A percentile compares a stretch with the other conserved stretches of the same genome.
These are phyloP conservation scores for Aspergillus vadensis DNA, from an alignment of 2,329 filamentous ascomycete genomes.

Conservation along the genomic window DNA sequence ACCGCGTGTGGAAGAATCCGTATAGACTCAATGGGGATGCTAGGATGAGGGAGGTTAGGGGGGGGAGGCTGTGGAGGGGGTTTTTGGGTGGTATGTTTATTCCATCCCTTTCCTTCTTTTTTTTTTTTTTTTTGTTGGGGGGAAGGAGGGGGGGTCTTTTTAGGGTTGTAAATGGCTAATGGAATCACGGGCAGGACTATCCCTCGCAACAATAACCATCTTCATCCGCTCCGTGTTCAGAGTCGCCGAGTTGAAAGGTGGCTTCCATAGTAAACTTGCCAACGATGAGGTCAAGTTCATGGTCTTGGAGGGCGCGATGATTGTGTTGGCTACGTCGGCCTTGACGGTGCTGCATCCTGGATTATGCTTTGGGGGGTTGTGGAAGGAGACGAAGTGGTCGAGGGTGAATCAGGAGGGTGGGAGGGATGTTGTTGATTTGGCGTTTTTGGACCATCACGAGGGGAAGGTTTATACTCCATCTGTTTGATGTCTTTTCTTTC, in stretches of 20 bases:
- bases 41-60: conserved; percentile 4
- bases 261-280: conserved; percentile 51
- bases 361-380: conserved; percentile 12
- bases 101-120: no score
- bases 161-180: no score
- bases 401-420: neutral
- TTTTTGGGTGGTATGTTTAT: conserved; percentile 24
- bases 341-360: conserved; percentile 55
- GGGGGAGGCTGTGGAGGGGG: neutral
- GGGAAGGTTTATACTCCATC: neutral
- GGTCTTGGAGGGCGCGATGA: conserved; percentile 58
- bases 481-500: no score
- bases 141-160: no score
- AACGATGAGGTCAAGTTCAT: conserved; percentile 55
- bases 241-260: conserved; percentile 52
- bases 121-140: no score
- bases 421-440: neutral
- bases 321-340: conserved; percentile 48
- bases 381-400: conserved; percentile 14
- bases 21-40: conserved; percentile 8
- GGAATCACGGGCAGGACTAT: conserved; percentile 21
- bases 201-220: conserved; percentile 47
- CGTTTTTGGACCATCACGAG: neutral
- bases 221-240: conserved; percentile 54
- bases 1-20: conserved; percentile 32